phyloP scores from a whole-genome alignment of 2,329 filamentous ascomycete species.

The Periconia digitata region DNA sequence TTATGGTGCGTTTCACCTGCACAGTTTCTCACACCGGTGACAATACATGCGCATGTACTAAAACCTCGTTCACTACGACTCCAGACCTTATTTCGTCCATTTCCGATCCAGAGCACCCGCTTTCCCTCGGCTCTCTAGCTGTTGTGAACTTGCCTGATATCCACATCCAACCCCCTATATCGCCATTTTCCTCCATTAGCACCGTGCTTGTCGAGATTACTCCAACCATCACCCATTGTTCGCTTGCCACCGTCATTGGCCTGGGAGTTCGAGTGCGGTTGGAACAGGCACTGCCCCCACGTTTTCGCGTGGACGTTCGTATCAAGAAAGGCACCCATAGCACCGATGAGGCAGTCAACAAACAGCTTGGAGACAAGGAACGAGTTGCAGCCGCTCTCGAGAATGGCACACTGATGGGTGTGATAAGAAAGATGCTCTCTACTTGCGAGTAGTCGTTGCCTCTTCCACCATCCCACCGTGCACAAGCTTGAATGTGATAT shows the following conservation, averaged over 20 bases:
- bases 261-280: conserved; percentile 88
- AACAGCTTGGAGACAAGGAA: conserved; percentile 96
- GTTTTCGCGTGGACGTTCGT: conserved; percentile 87
- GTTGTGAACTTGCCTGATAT: conserved; percentile 98
- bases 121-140: conserved; percentile 87
- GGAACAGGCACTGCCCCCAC: conserved; percentile 86
- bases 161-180: conserved; percentile 69
- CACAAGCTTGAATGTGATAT: not conserved
- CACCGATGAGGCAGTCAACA: conserved; percentile 93
- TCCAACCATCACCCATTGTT: conserved; percentile 96
- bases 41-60: not conserved
- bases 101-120: conserved; percentile 92
- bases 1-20: conserved; percentile 66
- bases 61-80: conserved; percentile 4
- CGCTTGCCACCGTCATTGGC: conserved; percentile 92
- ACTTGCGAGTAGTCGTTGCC: conserved; percentile 76
- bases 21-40: too few relatives aligned
- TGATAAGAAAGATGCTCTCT: conserved; percentile 91
- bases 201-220: conserved; percentile 86
- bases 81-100: conserved; percentile 91
- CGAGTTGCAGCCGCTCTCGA: conserved; percentile 91
- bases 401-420: conserved; percentile 85
- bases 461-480: too few relatives aligned
- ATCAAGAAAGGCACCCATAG: conserved; percentile 97
- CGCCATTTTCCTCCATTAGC: conserved; percentile 64